phyloP scores from a whole-genome alignment of 208 protist genomes.

The Strigomonas culicis region DNA sequence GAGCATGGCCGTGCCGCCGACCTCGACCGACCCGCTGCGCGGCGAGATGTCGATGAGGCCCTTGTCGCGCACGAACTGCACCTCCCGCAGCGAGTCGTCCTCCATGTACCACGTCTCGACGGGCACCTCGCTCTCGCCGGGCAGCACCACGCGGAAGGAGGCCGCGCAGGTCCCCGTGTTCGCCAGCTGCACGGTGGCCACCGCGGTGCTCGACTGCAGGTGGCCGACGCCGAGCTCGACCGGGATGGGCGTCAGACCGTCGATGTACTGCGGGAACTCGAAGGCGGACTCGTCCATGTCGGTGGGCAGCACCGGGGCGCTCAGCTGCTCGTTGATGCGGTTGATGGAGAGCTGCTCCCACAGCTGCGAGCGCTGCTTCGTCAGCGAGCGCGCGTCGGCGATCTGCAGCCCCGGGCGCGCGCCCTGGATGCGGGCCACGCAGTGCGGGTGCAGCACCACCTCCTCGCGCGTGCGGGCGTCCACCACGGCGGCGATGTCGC shows the following conservation, averaged over 20 bases:
- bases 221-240: slow-evolving; percentile 77
- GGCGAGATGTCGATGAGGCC: slow-evolving; percentile 67
- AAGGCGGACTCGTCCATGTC: slow-evolving; percentile 52
- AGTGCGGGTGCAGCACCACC: slow-evolving; percentile 62
- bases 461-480: slow-evolving; percentile 37
- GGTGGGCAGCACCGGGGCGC: slow-evolving; percentile 33
- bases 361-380: slow-evolving; percentile 48
- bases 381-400: slow-evolving; percentile 62
- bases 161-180: slow-evolving; percentile 77
- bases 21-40: slow-evolving; percentile 44
- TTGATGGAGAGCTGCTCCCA: slow-evolving; percentile 82
- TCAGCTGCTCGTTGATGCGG: slow-evolving; percentile 68
- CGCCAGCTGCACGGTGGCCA: slow-evolving; percentile 50
- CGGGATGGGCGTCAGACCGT: slow-evolving; percentile 55
- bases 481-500: slow-evolving; percentile 24
- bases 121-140: slow-evolving; percentile 80
- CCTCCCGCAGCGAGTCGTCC: slow-evolving; percentile 61
- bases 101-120: slow-evolving; percentile 85
- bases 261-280: slow-evolving; percentile 78
- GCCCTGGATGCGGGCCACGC: slow-evolving; percentile 46
- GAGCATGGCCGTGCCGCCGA: slow-evolving; percentile 49
- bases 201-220: slow-evolving; percentile 21
- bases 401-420: slow-evolving; percentile 79
- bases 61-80: slow-evolving; percentile 69
- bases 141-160: slow-evolving; percentile 72